Evolutionary conservation across 768 basidiomycete species (phyloP).

Genomic region (Boletus subcaerulescens): DNA sequence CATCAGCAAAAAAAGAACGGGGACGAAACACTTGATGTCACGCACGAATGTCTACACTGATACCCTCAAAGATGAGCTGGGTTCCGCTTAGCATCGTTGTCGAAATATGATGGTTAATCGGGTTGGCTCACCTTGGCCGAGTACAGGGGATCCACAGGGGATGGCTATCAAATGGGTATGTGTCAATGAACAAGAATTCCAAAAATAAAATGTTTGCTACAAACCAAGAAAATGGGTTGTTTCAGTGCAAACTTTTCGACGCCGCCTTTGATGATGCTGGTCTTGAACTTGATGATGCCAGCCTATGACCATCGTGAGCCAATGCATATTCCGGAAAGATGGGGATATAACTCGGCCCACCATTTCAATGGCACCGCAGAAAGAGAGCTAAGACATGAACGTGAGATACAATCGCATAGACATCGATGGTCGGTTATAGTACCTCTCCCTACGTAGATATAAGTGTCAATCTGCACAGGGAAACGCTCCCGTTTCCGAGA

Average conservation of each 20-base stretch:
- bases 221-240: conserved; percentile 71
- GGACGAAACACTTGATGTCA: not conserved
- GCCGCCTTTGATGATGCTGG: conserved; percentile 71
- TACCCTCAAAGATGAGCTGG: conserved; percentile 70
- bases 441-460: conserved; percentile 52
- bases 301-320: conserved; percentile 37
- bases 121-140: conserved; percentile 50
- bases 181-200: too few relatives aligned
- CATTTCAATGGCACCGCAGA: conserved; percentile 81
- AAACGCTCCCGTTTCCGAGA: not conserved
- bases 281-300: conserved; percentile 69
- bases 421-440: conserved; percentile 3
- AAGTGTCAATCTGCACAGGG: conserved; percentile 1
- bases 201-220: conserved; percentile 4
- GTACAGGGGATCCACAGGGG: conserved; percentile 72
- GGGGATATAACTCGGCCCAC: conserved; percentile 23
- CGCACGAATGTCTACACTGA: conserved; percentile 69
- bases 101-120: not conserved
- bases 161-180: conserved; percentile 43
- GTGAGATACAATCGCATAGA: not conserved
- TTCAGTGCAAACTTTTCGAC: conserved; percentile 70
- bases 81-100: not conserved
- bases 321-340: not conserved
- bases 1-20: not conserved
- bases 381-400: conserved; percentile 46